Base-by-base conservation (phyloP, 1,284 basidiomycete genomes). In the Ganoderma multipileum region DNA sequence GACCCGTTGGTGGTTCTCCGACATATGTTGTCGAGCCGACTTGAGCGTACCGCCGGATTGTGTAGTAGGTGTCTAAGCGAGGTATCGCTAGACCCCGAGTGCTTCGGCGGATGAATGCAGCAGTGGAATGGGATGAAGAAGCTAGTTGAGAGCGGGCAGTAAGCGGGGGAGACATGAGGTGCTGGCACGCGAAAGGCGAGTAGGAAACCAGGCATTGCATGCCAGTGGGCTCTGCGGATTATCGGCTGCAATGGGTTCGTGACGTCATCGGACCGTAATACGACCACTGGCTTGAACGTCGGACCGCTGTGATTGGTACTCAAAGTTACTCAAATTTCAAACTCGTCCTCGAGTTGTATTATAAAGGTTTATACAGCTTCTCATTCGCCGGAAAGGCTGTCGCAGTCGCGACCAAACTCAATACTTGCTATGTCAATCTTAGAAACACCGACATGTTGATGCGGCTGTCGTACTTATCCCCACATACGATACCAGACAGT, bases 21-120 rank as follows among this genome's bases (percentile, higher is more conserved):
- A 77, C 67, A 58, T 70, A 74, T 23, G 77, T 78, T 14, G 73
- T 74, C 9, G 76, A 68, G 28, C 75, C 72, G n/a, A 79, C 76
- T 50, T 72, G 73, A 23, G 78, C 78, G 68, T 76, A 79, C 33
- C 23, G 59, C 64, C 77, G 72, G 9, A 26, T 28, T 7, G 38
- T 41, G 38, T 28, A 54, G n/a, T 42, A 41, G 8, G 30, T 2
- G 26, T 18, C 20, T 14, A 28, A 20, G 26, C 52, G 33, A 39
- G 12, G 20, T 14, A 26, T 4, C 3, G 55, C 12, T n/a, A 41
- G 11, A 36, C 39, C 16, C 14, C 52, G 42, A 23, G 39, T 61
- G 20, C n/a, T 59, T 20, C 54, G 14, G 41, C 54, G 39, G 11
- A 9, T 41, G 36, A 38, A 42, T 60, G 58, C 30, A 20, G 52